phyloP scores from a whole-genome alignment of 352 stramenopile genomes.

The Globisporangium sylvaticum region DNA sequence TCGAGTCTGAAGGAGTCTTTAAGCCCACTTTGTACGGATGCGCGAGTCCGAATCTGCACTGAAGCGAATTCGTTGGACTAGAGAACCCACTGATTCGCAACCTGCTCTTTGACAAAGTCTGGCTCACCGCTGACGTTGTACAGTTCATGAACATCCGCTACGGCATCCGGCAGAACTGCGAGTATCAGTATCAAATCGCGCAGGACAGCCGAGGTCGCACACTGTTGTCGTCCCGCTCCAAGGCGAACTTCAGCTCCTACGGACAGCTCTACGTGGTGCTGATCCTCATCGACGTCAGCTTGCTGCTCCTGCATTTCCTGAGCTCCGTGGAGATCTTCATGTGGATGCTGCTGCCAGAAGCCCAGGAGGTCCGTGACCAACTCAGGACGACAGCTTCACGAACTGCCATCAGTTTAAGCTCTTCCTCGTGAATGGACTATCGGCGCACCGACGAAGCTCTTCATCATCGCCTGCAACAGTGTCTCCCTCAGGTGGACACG shows the following conservation, averaged over 20 bases:
- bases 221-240: background rate
- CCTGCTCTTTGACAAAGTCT: slow-evolving; percentile 16
- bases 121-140: slow-evolving; percentile 17
- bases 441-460: background rate
- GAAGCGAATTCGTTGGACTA: slow-evolving; percentile 16
- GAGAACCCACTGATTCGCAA: slow-evolving; percentile 11
- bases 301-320: slow-evolving; percentile 13
- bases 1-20: slow-evolving; percentile 6
- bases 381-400: slow-evolving; percentile 9
- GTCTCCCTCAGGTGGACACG: slow-evolving; percentile 6
- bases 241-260: slow-evolving; percentile 17
- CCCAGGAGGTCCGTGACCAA: background rate
- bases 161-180: slow-evolving; percentile 21
- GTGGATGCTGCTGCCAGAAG: slow-evolving; percentile 8
- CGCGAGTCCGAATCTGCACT: slow-evolving; percentile 21
- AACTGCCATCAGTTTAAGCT: background rate
- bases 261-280: slow-evolving; percentile 24
- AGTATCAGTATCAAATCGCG: slow-evolving; percentile 14
- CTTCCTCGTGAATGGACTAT: background rate
- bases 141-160: slow-evolving; percentile 14
- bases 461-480: background rate
- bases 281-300: slow-evolving; percentile 18
- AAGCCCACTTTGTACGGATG: slow-evolving; percentile 20
- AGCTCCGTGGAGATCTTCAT: slow-evolving; percentile 19
- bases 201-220: background rate